Evolutionary conservation across 495 filamentous ascomycete genomes (phyloP).

Genomic region (Aspergillus heteromorphus): DNA sequence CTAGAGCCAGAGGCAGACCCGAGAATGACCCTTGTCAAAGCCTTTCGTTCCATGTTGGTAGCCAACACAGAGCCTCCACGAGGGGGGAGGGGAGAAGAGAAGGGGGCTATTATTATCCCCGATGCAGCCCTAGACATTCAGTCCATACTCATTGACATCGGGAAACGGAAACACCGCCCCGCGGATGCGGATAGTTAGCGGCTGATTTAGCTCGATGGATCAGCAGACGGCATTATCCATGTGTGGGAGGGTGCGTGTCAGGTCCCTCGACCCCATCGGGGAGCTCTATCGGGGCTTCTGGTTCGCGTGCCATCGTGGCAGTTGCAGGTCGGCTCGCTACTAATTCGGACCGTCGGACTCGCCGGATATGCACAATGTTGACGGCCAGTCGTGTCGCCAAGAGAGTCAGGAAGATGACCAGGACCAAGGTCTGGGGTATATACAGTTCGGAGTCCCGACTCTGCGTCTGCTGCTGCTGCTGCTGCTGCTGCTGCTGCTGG

Average conservation of each 20-base stretch:
- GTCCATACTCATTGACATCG: too few species aligned
- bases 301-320: constrained; percentile 4
- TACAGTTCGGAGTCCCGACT: constrained; percentile 19
- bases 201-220: neutral
- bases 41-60: too few species aligned
- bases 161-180: neutral
- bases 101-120: too few species aligned
- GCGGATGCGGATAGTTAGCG: neutral
- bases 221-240: neutral
- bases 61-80: too few species aligned
- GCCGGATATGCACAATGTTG: constrained; percentile 28
- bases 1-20: too few species aligned
- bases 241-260: neutral
- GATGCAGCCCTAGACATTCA: too few species aligned
- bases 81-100: too few species aligned
- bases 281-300: constrained; percentile 3
- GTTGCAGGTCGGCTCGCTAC: neutral
- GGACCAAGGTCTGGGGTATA: constrained; percentile 32
- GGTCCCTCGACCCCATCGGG: constrained; percentile 19
- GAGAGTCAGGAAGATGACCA: constrained; percentile 31
- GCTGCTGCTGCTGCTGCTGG: constrained; percentile 5
- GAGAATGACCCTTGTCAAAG: too few species aligned
- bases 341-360: constrained; percentile 17
- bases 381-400: constrained; percentile 32
- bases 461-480: constrained; percentile 4